Evolutionary conservation across 768 basidiomycete species (phyloP).

Genomic region (Naganishia vishniacii): DNA sequence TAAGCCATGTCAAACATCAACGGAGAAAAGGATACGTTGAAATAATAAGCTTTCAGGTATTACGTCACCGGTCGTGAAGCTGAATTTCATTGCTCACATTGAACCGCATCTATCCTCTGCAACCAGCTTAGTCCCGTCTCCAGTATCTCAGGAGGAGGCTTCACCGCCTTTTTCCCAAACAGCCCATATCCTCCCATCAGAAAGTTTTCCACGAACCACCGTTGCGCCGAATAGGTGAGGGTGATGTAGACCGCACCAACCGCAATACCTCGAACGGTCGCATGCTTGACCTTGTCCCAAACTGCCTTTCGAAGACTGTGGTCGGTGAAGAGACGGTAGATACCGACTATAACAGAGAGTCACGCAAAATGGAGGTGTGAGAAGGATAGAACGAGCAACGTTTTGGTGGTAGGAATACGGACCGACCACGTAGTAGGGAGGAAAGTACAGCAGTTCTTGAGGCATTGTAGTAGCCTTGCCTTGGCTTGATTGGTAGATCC

Average conservation of each 20-base stretch:
- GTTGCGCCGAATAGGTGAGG: slow-evolving; percentile 67
- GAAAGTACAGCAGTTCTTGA: slow-evolving; percentile 58
- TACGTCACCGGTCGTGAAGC: background rate
- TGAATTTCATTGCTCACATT: slow-evolving; percentile 20
- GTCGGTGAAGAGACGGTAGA: slow-evolving; percentile 75
- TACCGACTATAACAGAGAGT: slow-evolving; percentile 55
- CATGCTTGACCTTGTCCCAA: slow-evolving; percentile 77
- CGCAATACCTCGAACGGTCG: slow-evolving; percentile 61
- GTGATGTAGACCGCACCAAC: slow-evolving; percentile 62
- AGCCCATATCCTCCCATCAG: slow-evolving; percentile 34
- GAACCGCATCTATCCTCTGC: slow-evolving; percentile 23
- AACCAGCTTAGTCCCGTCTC: slow-evolving; percentile 26
- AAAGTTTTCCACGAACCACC: slow-evolving; percentile 43
- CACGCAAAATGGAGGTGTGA: background rate
- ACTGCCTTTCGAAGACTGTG: slow-evolving; percentile 63
- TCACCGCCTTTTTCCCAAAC: slow-evolving; percentile 31
- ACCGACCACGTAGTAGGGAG: slow-evolving; percentile 69
- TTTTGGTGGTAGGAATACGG: background rate
- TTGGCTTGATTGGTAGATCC: background rate
- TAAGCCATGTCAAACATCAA: background rate
- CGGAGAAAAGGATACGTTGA: background rate
- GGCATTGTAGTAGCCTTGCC: slow-evolving; percentile 40
- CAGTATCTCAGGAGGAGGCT: slow-evolving; percentile 18
- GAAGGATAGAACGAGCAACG: background rate
- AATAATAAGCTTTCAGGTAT: background rate